These are phyloP conservation scores for Boletus vermiculosoides DNA, from an alignment of 768 basidiomycete species.

Conservation along the genomic window DNA sequence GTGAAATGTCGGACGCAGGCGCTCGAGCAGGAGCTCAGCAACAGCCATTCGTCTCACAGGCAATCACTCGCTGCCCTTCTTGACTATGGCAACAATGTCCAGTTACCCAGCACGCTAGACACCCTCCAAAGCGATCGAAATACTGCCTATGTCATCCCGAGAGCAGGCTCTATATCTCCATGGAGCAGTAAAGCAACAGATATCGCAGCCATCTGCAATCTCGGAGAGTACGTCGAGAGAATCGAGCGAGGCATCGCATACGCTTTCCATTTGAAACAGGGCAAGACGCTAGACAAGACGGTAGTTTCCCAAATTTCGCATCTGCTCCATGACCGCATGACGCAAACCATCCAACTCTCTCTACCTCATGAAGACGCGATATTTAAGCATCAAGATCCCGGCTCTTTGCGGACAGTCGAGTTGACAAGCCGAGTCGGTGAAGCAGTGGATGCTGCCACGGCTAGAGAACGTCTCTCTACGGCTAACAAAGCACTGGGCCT, in stretches of 20 bases:
- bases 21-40: constrained; percentile 47
- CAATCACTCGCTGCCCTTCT: constrained; percentile 68
- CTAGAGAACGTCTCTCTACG: constrained; percentile 60
- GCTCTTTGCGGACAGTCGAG: constrained; percentile 69
- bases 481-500: constrained; percentile 89
- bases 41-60: constrained; percentile 44
- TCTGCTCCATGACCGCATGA: constrained; percentile 95
- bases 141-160: constrained; percentile 72
- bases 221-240: constrained; percentile 68
- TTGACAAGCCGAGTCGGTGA: constrained; percentile 38
- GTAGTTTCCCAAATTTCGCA: constrained; percentile 58
- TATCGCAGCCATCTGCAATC: constrained; percentile 84
- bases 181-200: constrained; percentile 99
- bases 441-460: constrained; percentile 34
- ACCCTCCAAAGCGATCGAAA: constrained; percentile 37
- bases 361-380: constrained; percentile 57
- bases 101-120: constrained; percentile 43
- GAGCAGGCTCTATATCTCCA: constrained; percentile 91
- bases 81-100: constrained; percentile 78
- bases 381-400: constrained; percentile 61
- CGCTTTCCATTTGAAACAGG: constrained; percentile 50
- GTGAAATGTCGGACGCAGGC: constrained; percentile 57
- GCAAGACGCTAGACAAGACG: constrained; percentile 40
- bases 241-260: constrained; percentile 84
- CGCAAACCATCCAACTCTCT: constrained; percentile 65